These are phyloP conservation scores for Myriosclerotinia curreyana DNA, from an alignment of 2,329 filamentous ascomycete species.

Conservation along the genomic window DNA sequence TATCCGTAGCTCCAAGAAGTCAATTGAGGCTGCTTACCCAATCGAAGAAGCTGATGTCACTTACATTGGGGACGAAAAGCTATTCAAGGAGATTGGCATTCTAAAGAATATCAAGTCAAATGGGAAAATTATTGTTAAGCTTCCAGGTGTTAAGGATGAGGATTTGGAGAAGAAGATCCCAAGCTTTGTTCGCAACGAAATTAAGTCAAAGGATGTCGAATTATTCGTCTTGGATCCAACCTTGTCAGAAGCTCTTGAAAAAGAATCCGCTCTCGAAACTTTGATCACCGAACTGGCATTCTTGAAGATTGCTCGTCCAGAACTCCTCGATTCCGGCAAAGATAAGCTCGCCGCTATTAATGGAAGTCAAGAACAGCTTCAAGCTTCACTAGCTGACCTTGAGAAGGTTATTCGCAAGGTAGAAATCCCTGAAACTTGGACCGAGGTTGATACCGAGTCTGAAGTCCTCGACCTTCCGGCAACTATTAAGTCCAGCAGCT, in stretches of 20 bases:
- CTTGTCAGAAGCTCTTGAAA: slow-evolving; percentile 63
- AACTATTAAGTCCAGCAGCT: slow-evolving; percentile 75
- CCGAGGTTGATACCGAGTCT: slow-evolving; percentile 61
- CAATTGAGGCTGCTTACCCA: slow-evolving; percentile 79
- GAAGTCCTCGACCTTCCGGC: slow-evolving; percentile 53
- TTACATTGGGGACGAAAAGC: slow-evolving; percentile 73
- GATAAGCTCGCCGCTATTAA: slow-evolving; percentile 64
- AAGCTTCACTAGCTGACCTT: slow-evolving; percentile 64
- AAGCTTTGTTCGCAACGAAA: slow-evolving; percentile 62
- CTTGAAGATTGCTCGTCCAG: slow-evolving; percentile 69
- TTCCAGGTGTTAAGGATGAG: slow-evolving; percentile 79
- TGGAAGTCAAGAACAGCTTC: slow-evolving; percentile 48
- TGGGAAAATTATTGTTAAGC: slow-evolving; percentile 71
- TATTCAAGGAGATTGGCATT: slow-evolving; percentile 76
- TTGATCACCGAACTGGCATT: slow-evolving; percentile 79
- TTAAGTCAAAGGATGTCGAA: slow-evolving; percentile 67
- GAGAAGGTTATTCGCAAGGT: slow-evolving; percentile 68
- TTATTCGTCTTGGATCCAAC: slow-evolving; percentile 75
- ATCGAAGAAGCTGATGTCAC: slow-evolving; percentile 75
- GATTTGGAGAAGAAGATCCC: slow-evolving; percentile 86
- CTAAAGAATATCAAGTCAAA: slow-evolving; percentile 66
- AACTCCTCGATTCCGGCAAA: slow-evolving; percentile 58
- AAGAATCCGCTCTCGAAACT: slow-evolving; percentile 58
- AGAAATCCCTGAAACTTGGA: slow-evolving; percentile 78
- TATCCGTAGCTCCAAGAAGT: slow-evolving; percentile 77